Conservation (phyloP, 164 flowering plant genomes). For the Aristolochia fimbriata region DNA sequence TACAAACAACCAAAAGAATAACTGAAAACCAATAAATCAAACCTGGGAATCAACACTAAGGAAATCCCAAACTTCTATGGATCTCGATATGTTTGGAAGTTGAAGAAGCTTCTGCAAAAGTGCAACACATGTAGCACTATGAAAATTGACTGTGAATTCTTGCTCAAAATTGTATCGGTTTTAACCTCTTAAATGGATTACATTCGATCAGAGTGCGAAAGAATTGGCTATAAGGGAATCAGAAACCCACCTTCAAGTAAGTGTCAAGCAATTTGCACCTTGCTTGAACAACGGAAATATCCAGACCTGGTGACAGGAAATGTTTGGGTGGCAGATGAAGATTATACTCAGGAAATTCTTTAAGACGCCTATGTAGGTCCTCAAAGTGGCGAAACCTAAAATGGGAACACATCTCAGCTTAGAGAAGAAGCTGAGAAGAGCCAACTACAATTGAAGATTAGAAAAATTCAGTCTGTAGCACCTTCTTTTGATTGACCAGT, state of each 20-base stretch:
- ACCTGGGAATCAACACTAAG: conserved; percentile 99
- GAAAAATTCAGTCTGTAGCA: conserved; percentile 20
- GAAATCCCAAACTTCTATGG: conserved; percentile 99
- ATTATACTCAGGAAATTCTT: conserved; percentile 74
- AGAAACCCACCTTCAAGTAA: conserved; percentile 67
- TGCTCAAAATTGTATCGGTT: background rate
- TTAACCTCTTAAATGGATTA: background rate
- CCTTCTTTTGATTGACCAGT: conserved; percentile 99
- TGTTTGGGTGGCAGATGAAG: conserved; percentile 99
- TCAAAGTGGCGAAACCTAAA: conserved; percentile 95
- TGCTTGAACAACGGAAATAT: conserved; percentile 72
- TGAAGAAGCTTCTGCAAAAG: conserved; percentile 65
- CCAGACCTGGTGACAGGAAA: conserved; percentile 84
- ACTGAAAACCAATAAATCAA: conserved; percentile 3
- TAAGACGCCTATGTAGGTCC: conserved; percentile 90
- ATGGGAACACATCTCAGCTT: background rate
- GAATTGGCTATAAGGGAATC: background rate
- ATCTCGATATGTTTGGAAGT: conserved; percentile 79
- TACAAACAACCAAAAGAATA: no score
- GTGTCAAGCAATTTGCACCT: conserved; percentile 80
- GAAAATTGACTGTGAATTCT: background rate
- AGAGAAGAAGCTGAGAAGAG: background rate
- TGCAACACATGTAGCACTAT: no score
- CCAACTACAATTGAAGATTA: background rate
- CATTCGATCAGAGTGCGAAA: background rate